Base-by-base conservation (phyloP, 371 early-diverging fungal genomes). In the Rhizopus delemar region DNA sequence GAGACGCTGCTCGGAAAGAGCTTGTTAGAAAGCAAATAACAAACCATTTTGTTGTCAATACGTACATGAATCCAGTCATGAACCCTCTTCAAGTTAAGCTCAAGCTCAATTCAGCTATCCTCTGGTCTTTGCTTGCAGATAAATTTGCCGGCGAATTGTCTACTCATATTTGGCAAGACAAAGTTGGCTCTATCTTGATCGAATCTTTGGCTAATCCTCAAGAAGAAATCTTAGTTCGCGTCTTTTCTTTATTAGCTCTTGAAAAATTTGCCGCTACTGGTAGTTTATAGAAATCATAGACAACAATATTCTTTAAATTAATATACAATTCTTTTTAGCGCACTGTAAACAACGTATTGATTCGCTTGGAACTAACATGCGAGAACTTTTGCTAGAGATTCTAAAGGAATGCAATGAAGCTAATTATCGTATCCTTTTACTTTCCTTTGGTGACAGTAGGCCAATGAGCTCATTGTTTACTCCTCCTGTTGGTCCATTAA, bases 261-360 rank as follows among this genome's bases (percentile, higher is more conserved):
- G 80, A 80, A 32, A 80, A 77, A 22, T 80, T 80, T 58, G 69
- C 80, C 7, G 41, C 73, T 22, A 80, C 80, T 53, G 76, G 79
- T 73, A 71, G 49, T 15, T 36, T 22, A 33, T 28, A 12, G 5
- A 16, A 22, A 15, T 22, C 28, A 28, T 11, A 22, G 39, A 32
- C 3, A 6, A 34, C 32, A 46, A 29, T 34, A 53, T 34, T 36
- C 12, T 32, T 38, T 8, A 35, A 34, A 16, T 41, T 8, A 3
- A 35, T 22, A 22, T 22, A 22, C 22, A 22, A 22, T 22, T 22
- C 22, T 15, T 38, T 34, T 28, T 63, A 78, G 80, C 74, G 0
- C 32, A 61, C 3, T 65, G 75, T 32, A 74, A 77, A 46, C 49
- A 60, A 1, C 52, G 54, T 7, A 73, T 80, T 12, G 8, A 73